A percentile compares a stretch with the other conserved stretches of the same genome.
These are phyloP conservation scores for Fraxinus cuspidata DNA, from an alignment of 257 asterid species.

Conservation along the genomic window DNA sequence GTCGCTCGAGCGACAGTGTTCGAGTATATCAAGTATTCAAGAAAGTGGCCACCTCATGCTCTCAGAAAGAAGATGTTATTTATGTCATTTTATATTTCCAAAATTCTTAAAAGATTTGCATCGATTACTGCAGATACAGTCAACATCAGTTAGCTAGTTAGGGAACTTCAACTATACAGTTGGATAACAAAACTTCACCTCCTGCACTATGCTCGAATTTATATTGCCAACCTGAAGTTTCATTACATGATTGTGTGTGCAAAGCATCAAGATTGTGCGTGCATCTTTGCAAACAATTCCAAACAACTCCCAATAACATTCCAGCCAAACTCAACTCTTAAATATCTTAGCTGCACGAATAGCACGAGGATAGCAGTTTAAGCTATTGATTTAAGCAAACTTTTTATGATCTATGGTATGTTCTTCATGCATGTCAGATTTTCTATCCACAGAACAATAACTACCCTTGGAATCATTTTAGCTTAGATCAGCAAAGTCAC, in stretches of 20 bases:
- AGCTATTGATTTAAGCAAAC: background rate
- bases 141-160: background rate
- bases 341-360: background rate
- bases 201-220: background rate
- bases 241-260: background rate
- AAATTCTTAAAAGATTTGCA: background rate
- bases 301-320: conserved; percentile 7
- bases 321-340: background rate
- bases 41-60: background rate
- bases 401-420: background rate
- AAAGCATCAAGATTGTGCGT: background rate
- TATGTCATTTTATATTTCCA: background rate
- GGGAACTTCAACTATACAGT: background rate
- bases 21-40: background rate
- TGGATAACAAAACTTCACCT: background rate
- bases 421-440: background rate
- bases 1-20: too few species aligned
- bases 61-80: background rate
- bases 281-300: background rate
- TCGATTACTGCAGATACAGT: background rate
- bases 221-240: background rate
- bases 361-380: background rate
- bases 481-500: too few species aligned
- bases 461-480: too few species aligned
- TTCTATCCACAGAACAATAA: background rate